Conservation (phyloP, 139 green algal species). For the Chlamydomonas incerta region DNA sequence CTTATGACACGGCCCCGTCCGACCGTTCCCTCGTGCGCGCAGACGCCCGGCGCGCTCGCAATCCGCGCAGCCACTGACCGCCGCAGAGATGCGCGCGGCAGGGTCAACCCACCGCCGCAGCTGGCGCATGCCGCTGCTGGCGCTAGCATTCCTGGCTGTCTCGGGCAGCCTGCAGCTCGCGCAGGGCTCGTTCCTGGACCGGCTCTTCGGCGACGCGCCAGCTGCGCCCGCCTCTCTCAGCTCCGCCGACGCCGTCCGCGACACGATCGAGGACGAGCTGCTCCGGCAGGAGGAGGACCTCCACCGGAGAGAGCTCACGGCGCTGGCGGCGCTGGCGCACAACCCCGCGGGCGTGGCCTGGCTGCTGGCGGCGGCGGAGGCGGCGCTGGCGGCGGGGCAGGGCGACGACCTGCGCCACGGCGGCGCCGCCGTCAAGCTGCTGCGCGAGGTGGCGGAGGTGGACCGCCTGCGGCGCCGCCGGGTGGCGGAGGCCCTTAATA, state of each 20-base stretch:
- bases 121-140: no score
- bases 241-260: not conserved
- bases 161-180: no score
- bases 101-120: no score
- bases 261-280: not conserved
- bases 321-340: not conserved
- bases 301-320: not conserved
- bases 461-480: not conserved
- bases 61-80: no score
- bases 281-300: not conserved
- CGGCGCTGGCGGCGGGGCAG: not conserved
- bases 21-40: no score
- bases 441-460: not conserved
- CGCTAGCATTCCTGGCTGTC: no score
- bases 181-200: no score
- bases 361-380: slow-evolving; percentile 11
- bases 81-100: no score
- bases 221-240: no score
- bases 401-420: not conserved
- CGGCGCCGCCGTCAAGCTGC: not conserved
- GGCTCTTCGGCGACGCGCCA: no score
- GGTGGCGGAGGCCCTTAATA: not conserved
- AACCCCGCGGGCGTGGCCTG: not conserved
- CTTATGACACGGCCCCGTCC: no score
- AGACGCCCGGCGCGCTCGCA: no score